Conservation (phyloP, 805 yeast species). For the Blastobotrys parvus region DNA sequence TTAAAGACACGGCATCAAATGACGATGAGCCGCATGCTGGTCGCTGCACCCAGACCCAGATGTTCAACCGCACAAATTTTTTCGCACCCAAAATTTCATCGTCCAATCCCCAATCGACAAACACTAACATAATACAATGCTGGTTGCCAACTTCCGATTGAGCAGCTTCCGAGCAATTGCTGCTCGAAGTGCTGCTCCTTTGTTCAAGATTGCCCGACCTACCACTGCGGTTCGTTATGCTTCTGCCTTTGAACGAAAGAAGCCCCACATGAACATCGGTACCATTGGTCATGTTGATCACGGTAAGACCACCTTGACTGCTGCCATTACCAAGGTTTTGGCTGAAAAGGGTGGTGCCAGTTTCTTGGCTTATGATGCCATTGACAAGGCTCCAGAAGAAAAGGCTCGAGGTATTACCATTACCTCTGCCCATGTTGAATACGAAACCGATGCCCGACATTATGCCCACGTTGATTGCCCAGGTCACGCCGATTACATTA, state of each 20-base stretch:
- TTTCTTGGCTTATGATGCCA: slow-evolving; percentile 86
- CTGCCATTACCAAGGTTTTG: slow-evolving; percentile 94
- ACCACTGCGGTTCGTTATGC: too few relatives aligned
- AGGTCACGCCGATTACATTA: slow-evolving; percentile 97
- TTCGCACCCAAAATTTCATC: too few relatives aligned
- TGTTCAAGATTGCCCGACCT: too few relatives aligned
- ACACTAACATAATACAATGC: too few relatives aligned
- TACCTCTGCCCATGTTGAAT: slow-evolving; percentile 96
- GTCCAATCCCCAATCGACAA: too few relatives aligned
- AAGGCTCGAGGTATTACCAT: slow-evolving; percentile 99
- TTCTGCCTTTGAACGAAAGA: slow-evolving; percentile 80
- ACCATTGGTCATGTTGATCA: slow-evolving; percentile 99
- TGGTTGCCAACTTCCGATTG: too few relatives aligned
- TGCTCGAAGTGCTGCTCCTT: too few relatives aligned
- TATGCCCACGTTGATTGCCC: slow-evolving; percentile 98
- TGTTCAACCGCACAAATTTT: too few relatives aligned
- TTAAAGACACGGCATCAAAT: too few relatives aligned
- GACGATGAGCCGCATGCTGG: too few relatives aligned
- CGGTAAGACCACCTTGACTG: slow-evolving; percentile 97
- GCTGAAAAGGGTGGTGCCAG: slow-evolving; percentile 84
- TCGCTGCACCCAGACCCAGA: too few relatives aligned
- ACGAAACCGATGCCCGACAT: slow-evolving; percentile 90
- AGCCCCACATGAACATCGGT: slow-evolving; percentile 95
- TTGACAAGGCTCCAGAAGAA: slow-evolving; percentile 98
- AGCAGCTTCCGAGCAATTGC: too few relatives aligned